phyloP scores from a whole-genome alignment of 1,284 basidiomycete genomes.

The Porogramme epimiltina region DNA sequence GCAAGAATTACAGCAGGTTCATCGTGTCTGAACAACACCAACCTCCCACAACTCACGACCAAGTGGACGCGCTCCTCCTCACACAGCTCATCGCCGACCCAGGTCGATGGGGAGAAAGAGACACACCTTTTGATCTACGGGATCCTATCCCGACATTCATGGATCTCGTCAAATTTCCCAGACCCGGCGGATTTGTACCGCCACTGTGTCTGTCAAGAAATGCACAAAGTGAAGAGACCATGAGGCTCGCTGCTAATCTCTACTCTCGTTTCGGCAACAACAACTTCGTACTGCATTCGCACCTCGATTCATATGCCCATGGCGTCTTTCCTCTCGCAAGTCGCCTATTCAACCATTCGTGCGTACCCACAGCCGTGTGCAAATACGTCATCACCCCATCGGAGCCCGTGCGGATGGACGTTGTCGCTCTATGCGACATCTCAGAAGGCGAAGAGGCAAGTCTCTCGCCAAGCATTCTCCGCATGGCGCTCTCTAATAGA shows the following conservation, averaged over 20 bases:
- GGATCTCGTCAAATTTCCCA: slow-evolving; percentile 52
- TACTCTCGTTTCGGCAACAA: slow-evolving; percentile 73
- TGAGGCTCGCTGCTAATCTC: slow-evolving; percentile 32
- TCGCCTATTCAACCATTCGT: slow-evolving; percentile 77
- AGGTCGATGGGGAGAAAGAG: slow-evolving; percentile 1
- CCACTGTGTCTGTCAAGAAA: slow-evolving; percentile 25
- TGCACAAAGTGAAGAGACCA: slow-evolving; percentile 18
- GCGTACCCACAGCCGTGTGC: slow-evolving; percentile 68
- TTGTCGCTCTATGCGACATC: slow-evolving; percentile 63
- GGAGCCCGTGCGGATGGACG: slow-evolving; percentile 52
- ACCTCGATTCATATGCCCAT: slow-evolving; percentile 65
- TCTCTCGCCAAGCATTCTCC: neutral
- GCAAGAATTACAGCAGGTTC: slow-evolving; percentile 54
- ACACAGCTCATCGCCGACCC: slow-evolving; percentile 57
- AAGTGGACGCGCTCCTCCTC: slow-evolving; percentile 61
- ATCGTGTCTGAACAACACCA: slow-evolving; percentile 47
- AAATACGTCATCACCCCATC: slow-evolving; percentile 50
- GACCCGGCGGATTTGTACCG: slow-evolving; percentile 21
- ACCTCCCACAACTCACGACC: slow-evolving; percentile 50
- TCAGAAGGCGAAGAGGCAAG: slow-evolving; percentile 61
- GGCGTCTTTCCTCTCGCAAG: slow-evolving; percentile 75
- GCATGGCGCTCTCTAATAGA: neutral
- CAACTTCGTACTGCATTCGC: slow-evolving; percentile 74
- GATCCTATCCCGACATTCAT: slow-evolving; percentile 40
- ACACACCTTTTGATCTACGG: neutral